Evolutionary conservation across 163 green algal genomes (phyloP).

Genomic region (Volvox carteri): DNA sequence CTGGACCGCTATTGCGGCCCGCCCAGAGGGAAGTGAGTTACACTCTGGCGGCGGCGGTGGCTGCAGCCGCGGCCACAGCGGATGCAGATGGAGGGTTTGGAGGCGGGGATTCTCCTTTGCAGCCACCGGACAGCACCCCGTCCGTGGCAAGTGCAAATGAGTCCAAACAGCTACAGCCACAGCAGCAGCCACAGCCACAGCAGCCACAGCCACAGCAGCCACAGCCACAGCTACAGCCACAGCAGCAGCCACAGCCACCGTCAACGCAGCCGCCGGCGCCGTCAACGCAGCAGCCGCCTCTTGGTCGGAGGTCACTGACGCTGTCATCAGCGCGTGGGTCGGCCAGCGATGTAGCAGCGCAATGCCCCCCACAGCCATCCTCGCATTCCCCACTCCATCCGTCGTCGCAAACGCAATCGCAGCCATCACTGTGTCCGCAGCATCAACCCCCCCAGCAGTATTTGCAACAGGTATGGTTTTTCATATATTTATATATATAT

Average conservation of each 20-base stretch:
- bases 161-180: background rate
- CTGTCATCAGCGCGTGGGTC: background rate
- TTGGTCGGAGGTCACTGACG: background rate
- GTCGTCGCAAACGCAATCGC: no score
- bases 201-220: background rate
- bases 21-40: background rate
- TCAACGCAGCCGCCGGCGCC: background rate
- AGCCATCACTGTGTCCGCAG: no score
- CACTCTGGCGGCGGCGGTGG: background rate
- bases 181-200: background rate
- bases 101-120: no score
- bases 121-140: no score
- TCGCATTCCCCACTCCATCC: background rate
- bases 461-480: background rate
- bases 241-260: background rate
- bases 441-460: background rate
- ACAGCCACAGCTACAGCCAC: background rate
- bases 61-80: background rate
- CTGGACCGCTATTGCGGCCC: background rate
- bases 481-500: no score
- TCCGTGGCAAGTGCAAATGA: no score
- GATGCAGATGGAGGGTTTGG: background rate
- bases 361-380: background rate
- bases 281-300: background rate
- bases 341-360: background rate